Percentiles rank a stretch among this genome's conserved stretches.
Evolutionary conservation across 352 stramenopile species (phyloP).

Genomic region (Plasmopara muralis): DNA sequence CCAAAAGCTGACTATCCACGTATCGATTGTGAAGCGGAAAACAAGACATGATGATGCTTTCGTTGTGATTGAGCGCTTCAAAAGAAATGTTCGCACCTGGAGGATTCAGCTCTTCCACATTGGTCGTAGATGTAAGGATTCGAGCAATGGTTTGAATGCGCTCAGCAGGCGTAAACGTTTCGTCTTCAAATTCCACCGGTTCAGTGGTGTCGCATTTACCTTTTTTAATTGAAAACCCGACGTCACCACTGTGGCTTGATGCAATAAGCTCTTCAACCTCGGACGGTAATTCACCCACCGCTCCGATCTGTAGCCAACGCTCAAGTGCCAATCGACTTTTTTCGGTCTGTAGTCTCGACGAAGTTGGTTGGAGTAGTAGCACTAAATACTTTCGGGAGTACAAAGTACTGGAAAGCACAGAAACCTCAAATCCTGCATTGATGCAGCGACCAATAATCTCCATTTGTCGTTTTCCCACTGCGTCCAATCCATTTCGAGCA

Average conservation of each 20-base stretch:
- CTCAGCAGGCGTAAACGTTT: conserved; percentile 77
- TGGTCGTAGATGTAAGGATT: conserved; percentile 77
- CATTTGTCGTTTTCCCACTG: conserved; percentile 62
- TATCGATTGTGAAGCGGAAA: conserved; percentile 83
- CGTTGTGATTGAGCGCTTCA: conserved; percentile 67
- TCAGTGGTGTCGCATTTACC: conserved; percentile 17
- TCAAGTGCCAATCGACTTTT: conserved; percentile 76
- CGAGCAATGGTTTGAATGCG: conserved; percentile 79
- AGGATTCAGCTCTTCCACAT: conserved; percentile 68
- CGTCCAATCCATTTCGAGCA: conserved; percentile 65
- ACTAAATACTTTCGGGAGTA: conserved; percentile 82
- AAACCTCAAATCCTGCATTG: conserved; percentile 63
- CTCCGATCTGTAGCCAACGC: conserved; percentile 80
- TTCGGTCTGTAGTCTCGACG: conserved; percentile 61
- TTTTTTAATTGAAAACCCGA: conserved; percentile 19
- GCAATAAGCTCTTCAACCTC: conserved; percentile 84
- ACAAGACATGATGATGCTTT: conserved; percentile 67
- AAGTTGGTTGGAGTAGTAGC: conserved; percentile 56
- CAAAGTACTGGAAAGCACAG: conserved; percentile 71
- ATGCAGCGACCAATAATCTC: conserved; percentile 75
- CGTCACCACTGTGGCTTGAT: conserved; percentile 59
- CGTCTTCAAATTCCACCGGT: conserved; percentile 34
- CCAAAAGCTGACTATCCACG: conserved; percentile 59
- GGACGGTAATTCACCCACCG: conserved; percentile 76
- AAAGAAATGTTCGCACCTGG: conserved; percentile 70